phyloP scores from a whole-genome alignment of 257 asterid genomes.

The Marsdenia floribunda region DNA sequence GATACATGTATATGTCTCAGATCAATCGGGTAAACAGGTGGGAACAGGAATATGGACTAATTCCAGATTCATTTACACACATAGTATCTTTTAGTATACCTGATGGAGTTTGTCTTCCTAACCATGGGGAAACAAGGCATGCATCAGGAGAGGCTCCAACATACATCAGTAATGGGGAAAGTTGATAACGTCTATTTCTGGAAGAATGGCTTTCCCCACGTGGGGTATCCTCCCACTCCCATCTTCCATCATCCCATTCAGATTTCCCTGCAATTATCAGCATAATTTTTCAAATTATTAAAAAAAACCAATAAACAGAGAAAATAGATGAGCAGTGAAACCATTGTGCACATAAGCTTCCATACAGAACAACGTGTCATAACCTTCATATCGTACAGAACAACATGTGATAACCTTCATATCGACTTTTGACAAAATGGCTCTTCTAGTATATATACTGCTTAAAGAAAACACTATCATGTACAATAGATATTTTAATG shows the following conservation, averaged over 20 bases:
- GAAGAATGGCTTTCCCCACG: constrained; percentile 49
- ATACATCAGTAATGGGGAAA: constrained; percentile 76
- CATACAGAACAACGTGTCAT: not conserved
- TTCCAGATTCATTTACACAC: too few species aligned
- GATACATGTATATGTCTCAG: too few species aligned
- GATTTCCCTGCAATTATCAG: constrained; percentile 53
- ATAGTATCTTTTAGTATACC: constrained; percentile 27
- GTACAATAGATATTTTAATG: not conserved
- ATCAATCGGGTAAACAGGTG: too few species aligned
- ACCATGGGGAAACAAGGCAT: constrained; percentile 91
- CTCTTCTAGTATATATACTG: not conserved
- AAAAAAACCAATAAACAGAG: not conserved
- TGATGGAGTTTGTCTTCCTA: constrained; percentile 73
- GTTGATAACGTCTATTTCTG: constrained; percentile 51
- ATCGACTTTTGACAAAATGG: not conserved
- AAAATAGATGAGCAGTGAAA: not conserved
- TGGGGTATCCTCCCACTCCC: constrained; percentile 97
- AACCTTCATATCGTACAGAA: too few species aligned
- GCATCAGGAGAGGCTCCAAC: constrained; percentile 94
- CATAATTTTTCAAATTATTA: not conserved
- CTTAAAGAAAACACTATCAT: not conserved
- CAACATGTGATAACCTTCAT: not conserved
- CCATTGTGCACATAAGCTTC: not conserved
- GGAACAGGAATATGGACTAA: too few species aligned
- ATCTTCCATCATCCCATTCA: constrained; percentile 94